Percentiles rank a stretch among this genome's conserved stretches.
phyloP scores from a whole-genome alignment of 2,329 filamentous ascomycete genomes.

The Pestalotiopsis sp. region DNA sequence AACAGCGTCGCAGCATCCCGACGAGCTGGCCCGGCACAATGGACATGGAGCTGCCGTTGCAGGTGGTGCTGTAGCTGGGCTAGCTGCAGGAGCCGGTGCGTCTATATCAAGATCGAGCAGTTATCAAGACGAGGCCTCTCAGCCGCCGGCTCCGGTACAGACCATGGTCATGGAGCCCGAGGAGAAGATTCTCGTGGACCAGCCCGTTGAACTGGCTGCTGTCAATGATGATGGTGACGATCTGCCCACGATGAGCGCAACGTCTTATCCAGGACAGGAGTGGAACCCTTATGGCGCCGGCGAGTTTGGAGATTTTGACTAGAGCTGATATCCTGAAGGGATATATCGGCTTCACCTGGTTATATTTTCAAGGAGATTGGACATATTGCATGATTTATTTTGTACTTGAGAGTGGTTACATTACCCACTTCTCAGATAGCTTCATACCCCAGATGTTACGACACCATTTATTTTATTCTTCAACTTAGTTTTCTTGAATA shows the following conservation, averaged over 20 bases:
- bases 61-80: conserved; percentile 8
- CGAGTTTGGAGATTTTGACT: conserved; percentile 32
- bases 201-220: conserved; percentile 30
- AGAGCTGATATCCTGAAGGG: background rate
- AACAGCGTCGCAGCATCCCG: background rate
- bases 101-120: conserved; percentile 11
- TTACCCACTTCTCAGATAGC: background rate
- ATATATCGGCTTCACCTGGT: background rate
- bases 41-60: conserved; percentile 15
- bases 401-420: background rate
- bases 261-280: conserved; percentile 58
- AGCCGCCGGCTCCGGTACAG: background rate
- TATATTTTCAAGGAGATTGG: background rate
- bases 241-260: conserved; percentile 52
- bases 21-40: background rate
- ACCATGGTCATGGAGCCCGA: conserved; percentile 28
- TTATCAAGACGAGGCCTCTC: conserved; percentile 6
- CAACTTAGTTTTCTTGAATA: background rate
- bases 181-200: conserved; percentile 38
- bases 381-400: background rate
- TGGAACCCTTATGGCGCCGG: conserved; percentile 48
- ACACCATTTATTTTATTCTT: background rate
- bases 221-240: conserved; percentile 36
- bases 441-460: background rate
- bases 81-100: conserved; percentile 7